These are phyloP conservation scores for Naegleria fowleri DNA, from an alignment of 208 protist genomes.

Conservation along the genomic window DNA sequence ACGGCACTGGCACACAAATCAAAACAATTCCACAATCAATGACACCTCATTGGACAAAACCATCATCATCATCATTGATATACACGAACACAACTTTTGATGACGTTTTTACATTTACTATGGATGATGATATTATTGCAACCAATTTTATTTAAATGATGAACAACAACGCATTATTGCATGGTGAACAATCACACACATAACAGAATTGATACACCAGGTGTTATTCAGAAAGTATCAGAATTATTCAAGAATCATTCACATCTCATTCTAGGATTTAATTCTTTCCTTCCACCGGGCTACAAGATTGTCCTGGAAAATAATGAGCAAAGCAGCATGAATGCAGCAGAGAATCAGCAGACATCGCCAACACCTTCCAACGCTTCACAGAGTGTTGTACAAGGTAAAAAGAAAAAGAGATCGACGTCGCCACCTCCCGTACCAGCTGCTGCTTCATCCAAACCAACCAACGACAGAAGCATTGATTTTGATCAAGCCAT, in stretches of 20 bases:
- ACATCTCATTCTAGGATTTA: conserved; percentile 67
- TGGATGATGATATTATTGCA: too few species aligned
- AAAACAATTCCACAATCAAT: too few species aligned
- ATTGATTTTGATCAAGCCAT: conserved; percentile 26
- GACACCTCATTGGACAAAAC: too few species aligned
- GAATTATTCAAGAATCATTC: conserved; percentile 63
- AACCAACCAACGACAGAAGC: neutral
- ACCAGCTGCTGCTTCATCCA: neutral
- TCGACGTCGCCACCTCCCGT: neutral
- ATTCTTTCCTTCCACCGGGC: conserved; percentile 69
- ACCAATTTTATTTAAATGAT: too few species aligned
- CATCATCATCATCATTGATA: too few species aligned
- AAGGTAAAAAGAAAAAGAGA: conserved; percentile 18
- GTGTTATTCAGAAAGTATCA: conserved; percentile 67
- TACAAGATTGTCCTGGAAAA: conserved; percentile 56
- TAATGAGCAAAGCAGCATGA: conserved; percentile 28
- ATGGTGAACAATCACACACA: too few species aligned
- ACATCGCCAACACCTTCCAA: conserved; percentile 9
- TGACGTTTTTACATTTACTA: too few species aligned
- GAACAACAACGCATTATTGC: too few species aligned
- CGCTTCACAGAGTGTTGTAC: neutral
- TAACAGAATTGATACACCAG: conserved; percentile 61
- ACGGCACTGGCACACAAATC: too few species aligned
- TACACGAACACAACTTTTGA: too few species aligned
- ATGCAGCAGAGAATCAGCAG: neutral